A percentile compares a stretch with the other conserved stretches of the same genome.
Evolutionary conservation across 257 asterid genomes (phyloP).

Genomic region (Henckelia pumila): DNA sequence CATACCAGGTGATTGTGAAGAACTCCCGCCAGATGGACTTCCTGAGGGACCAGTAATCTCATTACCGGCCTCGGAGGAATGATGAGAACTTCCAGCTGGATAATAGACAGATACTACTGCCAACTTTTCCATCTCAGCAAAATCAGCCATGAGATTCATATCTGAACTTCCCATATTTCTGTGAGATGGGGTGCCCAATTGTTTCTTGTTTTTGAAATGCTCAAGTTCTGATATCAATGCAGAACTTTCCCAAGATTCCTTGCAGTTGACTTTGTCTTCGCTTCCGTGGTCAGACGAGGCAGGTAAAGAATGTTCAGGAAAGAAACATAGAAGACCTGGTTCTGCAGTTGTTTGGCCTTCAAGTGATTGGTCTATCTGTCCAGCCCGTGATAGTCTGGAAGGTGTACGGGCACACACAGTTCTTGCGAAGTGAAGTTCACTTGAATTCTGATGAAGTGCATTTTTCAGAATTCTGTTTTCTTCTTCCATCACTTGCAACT

Average conservation of each 20-base stretch:
- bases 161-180: conserved; percentile 51
- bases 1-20: conserved; percentile 14
- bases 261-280: conserved; percentile 64
- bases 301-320: conserved; percentile 35
- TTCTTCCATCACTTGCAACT: conserved; percentile 51
- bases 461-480: conserved; percentile 55
- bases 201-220: conserved; percentile 47
- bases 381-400: conserved; percentile 29
- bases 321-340: conserved; percentile 27
- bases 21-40: conserved; percentile 29
- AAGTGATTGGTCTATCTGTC: conserved; percentile 27
- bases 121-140: conserved; percentile 87
- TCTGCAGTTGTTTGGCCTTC: conserved; percentile 27
- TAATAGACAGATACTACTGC: conserved; percentile 47
- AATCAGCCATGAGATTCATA: conserved; percentile 83
- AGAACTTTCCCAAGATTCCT: conserved; percentile 73
- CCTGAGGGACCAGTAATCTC: conserved; percentile 26
- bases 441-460: conserved; percentile 38
- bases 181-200: conserved; percentile 32
- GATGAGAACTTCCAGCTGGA: conserved; percentile 36
- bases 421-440: conserved; percentile 31
- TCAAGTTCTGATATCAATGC: conserved; percentile 61
- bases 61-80: conserved; percentile 35
- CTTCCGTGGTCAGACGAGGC: conserved; percentile 60
- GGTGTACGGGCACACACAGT: conserved; percentile 26